Percentiles rank a stretch among this genome's conserved stretches.
Conservation (phyloP, 805 yeast species). For the Candida morakotiae region DNA sequence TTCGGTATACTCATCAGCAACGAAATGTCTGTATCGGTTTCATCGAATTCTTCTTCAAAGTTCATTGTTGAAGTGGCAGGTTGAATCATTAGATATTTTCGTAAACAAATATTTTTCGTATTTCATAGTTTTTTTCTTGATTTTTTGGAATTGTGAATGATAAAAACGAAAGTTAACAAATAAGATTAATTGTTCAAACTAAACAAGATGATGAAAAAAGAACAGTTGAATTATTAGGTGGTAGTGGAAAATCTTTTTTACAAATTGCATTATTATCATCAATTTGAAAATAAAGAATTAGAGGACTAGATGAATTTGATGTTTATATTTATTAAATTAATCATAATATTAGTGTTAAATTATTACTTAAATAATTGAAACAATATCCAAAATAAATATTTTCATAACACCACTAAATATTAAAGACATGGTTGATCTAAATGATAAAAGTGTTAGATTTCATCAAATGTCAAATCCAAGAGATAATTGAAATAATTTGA, state of each 20-base stretch:
- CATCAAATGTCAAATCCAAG: slow-evolving; percentile 53
- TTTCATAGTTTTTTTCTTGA: too few relatives aligned
- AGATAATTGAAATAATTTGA: neutral
- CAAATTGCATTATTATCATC: slow-evolving; percentile 85
- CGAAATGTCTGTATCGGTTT: slow-evolving; percentile 18
- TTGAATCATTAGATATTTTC: neutral
- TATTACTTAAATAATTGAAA: slow-evolving; percentile 66
- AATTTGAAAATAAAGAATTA: slow-evolving; percentile 83
- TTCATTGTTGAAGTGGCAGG: too few relatives aligned
- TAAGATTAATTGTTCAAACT: slow-evolving; percentile 60
- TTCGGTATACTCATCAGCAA: neutral
- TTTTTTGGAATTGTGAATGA: too few relatives aligned
- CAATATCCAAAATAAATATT: slow-evolving; percentile 63
- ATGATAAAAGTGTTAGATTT: slow-evolving; percentile 51
- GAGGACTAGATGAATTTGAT: slow-evolving; percentile 95
- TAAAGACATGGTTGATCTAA: slow-evolving; percentile 60
- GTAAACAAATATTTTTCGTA: too few relatives aligned
- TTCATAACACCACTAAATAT: slow-evolving; percentile 95
- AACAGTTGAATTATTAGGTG: slow-evolving; percentile 80
- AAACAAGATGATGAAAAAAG: slow-evolving; percentile 55
- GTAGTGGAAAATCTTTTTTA: slow-evolving; percentile 94
- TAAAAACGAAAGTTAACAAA: too few relatives aligned
- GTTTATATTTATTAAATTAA: slow-evolving; percentile 96
- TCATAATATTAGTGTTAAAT: slow-evolving; percentile 69
- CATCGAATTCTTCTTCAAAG: slow-evolving; percentile 26